Percentiles rank a stretch among this genome's conserved stretches.
phyloP scores from a whole-genome alignment of 1,284 basidiomycete genomes.

The Schizophyllum amplum region DNA sequence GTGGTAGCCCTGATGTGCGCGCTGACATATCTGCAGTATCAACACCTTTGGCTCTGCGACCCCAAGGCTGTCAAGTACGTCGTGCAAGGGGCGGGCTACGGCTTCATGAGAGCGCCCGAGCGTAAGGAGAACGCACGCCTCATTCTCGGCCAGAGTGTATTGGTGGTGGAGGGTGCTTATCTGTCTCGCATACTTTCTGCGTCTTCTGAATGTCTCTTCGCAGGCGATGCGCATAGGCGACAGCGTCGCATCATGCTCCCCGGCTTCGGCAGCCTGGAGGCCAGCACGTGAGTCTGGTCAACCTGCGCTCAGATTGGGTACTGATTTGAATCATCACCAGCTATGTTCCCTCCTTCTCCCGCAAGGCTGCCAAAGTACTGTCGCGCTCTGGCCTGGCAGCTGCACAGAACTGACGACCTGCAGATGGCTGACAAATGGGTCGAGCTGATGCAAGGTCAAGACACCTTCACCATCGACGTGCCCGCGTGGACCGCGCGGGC shows the following conservation, averaged over 20 bases:
- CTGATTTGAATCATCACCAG: constrained; percentile 3
- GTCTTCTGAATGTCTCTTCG: not conserved
- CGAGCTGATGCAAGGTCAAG: not conserved
- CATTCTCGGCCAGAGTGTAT: constrained; percentile 5
- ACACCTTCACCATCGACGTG: not conserved
- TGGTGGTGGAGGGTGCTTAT: not conserved
- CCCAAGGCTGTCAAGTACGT: constrained; percentile 36
- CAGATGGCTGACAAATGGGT: not conserved
- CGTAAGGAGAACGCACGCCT: constrained; percentile 23
- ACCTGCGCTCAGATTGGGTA: too few relatives aligned
- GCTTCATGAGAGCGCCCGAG: constrained; percentile 26
- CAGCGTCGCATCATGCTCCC: constrained; percentile 30
- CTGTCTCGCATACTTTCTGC: not conserved
- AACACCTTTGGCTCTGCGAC: constrained; percentile 30
- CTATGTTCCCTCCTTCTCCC: constrained; percentile 25
- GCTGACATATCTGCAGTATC: constrained; percentile 27
- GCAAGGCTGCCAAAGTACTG: constrained; percentile 24
- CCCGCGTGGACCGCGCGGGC: not conserved
- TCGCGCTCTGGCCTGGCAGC: too few relatives aligned
- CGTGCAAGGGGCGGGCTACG: constrained; percentile 30
- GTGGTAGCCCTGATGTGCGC: too few relatives aligned
- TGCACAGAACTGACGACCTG: not conserved
- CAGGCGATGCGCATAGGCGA: constrained; percentile 26
- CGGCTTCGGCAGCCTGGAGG: constrained; percentile 26
- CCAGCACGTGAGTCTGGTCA: constrained; percentile 9